phyloP scores from a whole-genome alignment of 495 filamentous ascomycete genomes.

The Penicillium longicatenatum region DNA sequence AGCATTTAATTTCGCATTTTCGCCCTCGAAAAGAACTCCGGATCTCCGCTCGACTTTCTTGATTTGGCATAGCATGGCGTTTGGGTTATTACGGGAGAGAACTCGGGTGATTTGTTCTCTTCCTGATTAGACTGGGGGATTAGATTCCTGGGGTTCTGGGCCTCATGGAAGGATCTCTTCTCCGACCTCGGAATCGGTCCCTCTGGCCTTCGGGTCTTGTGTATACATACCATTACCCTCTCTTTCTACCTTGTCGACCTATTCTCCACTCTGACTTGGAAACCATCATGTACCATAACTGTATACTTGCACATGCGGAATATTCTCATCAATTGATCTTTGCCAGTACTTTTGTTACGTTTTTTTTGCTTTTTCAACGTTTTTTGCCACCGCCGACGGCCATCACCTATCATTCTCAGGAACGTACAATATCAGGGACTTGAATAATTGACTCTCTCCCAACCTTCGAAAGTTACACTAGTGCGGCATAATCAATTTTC shows the following conservation, averaged over 20 bases:
- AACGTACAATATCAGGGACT: background rate
- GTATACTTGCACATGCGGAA: slow-evolving; percentile 29
- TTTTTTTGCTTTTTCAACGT: slow-evolving; percentile 1
- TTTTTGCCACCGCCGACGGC: slow-evolving; percentile 29
- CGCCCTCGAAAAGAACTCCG: slow-evolving; percentile 4
- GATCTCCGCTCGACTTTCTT: slow-evolving; percentile 26
- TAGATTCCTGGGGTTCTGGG: slow-evolving; percentile 25
- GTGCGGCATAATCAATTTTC: background rate
- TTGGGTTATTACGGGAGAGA: slow-evolving; percentile 39
- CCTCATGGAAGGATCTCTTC: slow-evolving; percentile 9
- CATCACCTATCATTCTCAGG: background rate
- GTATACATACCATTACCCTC: slow-evolving; percentile 32
- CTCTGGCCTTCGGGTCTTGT: slow-evolving; percentile 21
- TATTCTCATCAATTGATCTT: background rate
- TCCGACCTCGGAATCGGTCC: slow-evolving; percentile 8
- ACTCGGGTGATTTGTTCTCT: slow-evolving; percentile 8
- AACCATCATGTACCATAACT: slow-evolving; percentile 34
- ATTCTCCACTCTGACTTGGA: slow-evolving; percentile 34
- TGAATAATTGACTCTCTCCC: background rate
- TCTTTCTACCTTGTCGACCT: slow-evolving; percentile 12
- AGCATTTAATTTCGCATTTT: slow-evolving; percentile 8
- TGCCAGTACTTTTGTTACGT: background rate
- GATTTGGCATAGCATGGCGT: slow-evolving; percentile 55
- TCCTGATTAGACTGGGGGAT: slow-evolving; percentile 25
- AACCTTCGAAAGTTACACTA: background rate